Evolutionary conservation across 1,284 basidiomycete genomes (phyloP).

Genomic region (Jaminaea rosea): DNA sequence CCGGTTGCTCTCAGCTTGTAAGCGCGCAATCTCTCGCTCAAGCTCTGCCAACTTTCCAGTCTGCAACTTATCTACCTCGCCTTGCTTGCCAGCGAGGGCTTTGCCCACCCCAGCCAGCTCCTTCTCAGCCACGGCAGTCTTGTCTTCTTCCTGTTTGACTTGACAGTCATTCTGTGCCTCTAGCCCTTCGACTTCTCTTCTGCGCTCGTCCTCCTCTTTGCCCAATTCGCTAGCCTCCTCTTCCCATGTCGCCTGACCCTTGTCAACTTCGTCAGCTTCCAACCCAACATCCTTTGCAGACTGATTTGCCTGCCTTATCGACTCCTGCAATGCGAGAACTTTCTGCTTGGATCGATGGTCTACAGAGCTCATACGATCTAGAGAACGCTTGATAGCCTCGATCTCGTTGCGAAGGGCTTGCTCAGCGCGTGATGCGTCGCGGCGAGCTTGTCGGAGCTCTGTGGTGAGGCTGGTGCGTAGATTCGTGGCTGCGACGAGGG

Average conservation of each 20-base stretch:
- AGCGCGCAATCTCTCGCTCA: not conserved
- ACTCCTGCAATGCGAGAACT: constrained; percentile 33
- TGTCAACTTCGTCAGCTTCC: constrained; percentile 23
- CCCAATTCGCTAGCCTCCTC: constrained; percentile 13
- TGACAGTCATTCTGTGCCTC: constrained; percentile 15
- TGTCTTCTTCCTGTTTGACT: constrained; percentile 19
- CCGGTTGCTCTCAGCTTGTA: not conserved
- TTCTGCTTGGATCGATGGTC: constrained; percentile 36
- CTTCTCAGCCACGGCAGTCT: constrained; percentile 17
- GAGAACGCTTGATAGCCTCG: constrained; percentile 28
- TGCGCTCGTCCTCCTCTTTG: constrained; percentile 13
- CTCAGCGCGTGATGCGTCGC: constrained; percentile 30
- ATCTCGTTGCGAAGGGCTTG: constrained; percentile 28
- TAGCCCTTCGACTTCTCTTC: constrained; percentile 17
- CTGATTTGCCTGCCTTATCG: constrained; percentile 31
- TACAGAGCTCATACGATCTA: constrained; percentile 26
- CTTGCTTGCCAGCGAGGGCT: not conserved
- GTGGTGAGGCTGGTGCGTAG: constrained; percentile 11
- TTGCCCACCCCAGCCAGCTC: constrained; percentile 9
- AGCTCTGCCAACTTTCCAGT: not conserved
- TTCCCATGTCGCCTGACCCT: constrained; percentile 22
- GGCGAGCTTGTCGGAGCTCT: constrained; percentile 24
- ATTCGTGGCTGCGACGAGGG: no score
- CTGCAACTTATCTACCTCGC: not conserved
- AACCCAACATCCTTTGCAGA: constrained; percentile 25